A percentile compares a stretch with the other conserved stretches of the same genome.
Conservation (phyloP, 2,329 filamentous ascomycete species). For the Pseudogymnoascus sp. region DNA sequence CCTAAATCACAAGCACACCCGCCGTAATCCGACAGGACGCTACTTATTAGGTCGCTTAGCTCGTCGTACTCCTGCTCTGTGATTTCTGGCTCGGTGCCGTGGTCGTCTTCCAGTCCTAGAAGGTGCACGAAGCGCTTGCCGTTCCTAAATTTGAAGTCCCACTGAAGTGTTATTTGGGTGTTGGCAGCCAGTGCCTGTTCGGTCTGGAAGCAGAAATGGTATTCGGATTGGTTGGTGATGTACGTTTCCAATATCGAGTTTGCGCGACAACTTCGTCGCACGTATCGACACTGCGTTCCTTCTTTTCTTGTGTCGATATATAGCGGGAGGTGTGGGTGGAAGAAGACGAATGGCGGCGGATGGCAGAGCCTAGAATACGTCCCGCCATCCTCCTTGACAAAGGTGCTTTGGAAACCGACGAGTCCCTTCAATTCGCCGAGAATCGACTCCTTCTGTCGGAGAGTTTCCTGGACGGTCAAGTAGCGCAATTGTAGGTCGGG, state of each 20-base stretch:
- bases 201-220: constrained; percentile 89
- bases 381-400: constrained; percentile 58
- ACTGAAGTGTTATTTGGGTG: constrained; percentile 56
- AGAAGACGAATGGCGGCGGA: constrained; percentile 69
- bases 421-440: constrained; percentile 69
- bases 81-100: constrained; percentile 44
- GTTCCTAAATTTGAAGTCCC: constrained; percentile 59
- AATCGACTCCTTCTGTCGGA: constrained; percentile 49
- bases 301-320: constrained; percentile 88
- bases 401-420: constrained; percentile 65
- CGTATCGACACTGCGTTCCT: constrained; percentile 77
- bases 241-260: constrained; percentile 86
- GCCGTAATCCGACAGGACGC: constrained; percentile 67
- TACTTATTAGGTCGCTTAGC: constrained; percentile 57
- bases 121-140: constrained; percentile 48
- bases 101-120: constrained; percentile 56
- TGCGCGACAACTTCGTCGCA: constrained; percentile 84
- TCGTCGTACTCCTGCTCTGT: constrained; percentile 52
- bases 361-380: constrained; percentile 59
- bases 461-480: constrained; percentile 38
- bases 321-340: constrained; percentile 79
- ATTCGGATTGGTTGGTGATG: constrained; percentile 66
- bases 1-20: constrained; percentile 67
- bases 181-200: constrained; percentile 62
- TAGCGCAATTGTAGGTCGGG: constrained; percentile 62